These are phyloP conservation scores for Fusarium haematococcum DNA, from an alignment of 2,329 filamentous ascomycete species.

Conservation along the genomic window DNA sequence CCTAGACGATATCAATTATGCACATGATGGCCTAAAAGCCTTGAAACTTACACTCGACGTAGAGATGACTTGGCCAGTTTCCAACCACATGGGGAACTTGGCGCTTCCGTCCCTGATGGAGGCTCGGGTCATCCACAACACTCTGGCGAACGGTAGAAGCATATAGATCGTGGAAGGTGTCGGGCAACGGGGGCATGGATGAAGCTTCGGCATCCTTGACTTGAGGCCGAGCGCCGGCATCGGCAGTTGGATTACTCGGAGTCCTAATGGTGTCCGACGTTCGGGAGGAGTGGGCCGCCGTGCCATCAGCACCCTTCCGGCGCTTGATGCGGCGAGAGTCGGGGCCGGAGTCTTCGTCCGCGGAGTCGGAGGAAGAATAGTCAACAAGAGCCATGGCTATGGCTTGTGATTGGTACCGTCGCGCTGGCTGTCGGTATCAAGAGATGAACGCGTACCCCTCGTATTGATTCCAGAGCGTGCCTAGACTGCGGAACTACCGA, in stretches of 20 bases:
- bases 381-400: constrained; percentile 70
- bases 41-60: constrained; percentile 83
- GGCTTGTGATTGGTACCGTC: not conserved
- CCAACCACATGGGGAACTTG: constrained; percentile 86
- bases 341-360: constrained; percentile 38
- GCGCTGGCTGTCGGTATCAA: not conserved
- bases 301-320: constrained; percentile 47
- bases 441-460: not conserved
- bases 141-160: constrained; percentile 82
- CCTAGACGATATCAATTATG: constrained; percentile 52
- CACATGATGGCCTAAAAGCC: not conserved
- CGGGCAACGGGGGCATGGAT: constrained; percentile 78
- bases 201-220: constrained; percentile 24
- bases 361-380: constrained; percentile 59
- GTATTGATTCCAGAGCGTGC: not conserved
- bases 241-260: not conserved
- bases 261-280: constrained; percentile 1
- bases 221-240: constrained; percentile 7
- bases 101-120: constrained; percentile 88
- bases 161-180: constrained; percentile 89
- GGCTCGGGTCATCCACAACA: constrained; percentile 81
- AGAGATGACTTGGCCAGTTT: constrained; percentile 93
- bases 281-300: constrained; percentile 29
- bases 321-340: constrained; percentile 49
- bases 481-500: not conserved